Base-by-base conservation (phyloP, 345 rosid species). In the Eucalyptus sp. region DNA sequence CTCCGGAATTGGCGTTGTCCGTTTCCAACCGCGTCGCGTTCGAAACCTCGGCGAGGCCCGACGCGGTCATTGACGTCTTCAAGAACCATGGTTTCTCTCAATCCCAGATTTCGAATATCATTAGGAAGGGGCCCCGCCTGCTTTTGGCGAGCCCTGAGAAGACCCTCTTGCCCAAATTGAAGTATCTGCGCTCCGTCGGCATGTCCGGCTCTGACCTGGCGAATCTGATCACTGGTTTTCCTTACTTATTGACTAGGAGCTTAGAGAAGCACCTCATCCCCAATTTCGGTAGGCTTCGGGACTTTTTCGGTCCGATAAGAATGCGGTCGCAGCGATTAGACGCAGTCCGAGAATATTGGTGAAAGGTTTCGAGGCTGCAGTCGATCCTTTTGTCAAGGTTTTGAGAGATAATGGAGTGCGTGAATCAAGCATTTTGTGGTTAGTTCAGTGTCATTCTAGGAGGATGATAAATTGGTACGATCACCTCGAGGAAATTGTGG, bases 161-260 rank as follows among this genome's bases (percentile, higher is more conserved):
- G 46, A 91, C 48, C 66, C 89, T 93, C 88, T 18, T 86, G 49
- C 95, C 94, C 85, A 94, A 94, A 76, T 46, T 94, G 8, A 87
- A 94, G 24, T 92, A 91, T 68, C 89, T 94, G 60, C 22, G 17
- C 58, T 92, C 94, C 13, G 88, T 52, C 84, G 94, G 94, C 7
- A 13, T 90, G 43, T 91, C 93, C 29, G 46, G 37, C n/a, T 5
- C 87, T 16, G 93, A 89, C 4, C 46, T 92, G n/a, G 87, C 60
- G 16, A 56, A 41, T 24, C 41, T 90, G 37, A 60, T 91, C 11
- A 31, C 50, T 66, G 12, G 1, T 17, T 16, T 18, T 88, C 90
- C 92, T 3, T 3, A 17, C 29, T 5, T 90, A 50, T 50, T 91
- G 24, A 0, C 3, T 8, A 66, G 87, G n/a, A 94, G 93, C 89